These are phyloP conservation scores for Chaetoceros muelleri DNA, from an alignment of 108 stramenopile genomes.

Conservation along the genomic window DNA sequence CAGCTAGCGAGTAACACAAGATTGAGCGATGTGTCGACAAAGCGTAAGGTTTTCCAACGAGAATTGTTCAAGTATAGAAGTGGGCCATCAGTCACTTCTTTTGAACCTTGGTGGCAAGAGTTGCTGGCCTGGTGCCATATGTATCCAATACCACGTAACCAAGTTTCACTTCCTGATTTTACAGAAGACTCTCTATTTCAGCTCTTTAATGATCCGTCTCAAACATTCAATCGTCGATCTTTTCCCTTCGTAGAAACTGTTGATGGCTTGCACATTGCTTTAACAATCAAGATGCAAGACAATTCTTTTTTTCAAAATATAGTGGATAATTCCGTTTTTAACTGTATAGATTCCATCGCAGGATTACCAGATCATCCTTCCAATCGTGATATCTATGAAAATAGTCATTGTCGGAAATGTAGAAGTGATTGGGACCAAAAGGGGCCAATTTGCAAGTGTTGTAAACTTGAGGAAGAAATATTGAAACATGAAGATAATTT, in stretches of 20 bases:
- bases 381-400: conserved; percentile 23
- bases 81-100: conserved; percentile 10
- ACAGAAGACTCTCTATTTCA: conserved; percentile 3
- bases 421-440: conserved; percentile 27
- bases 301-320: conserved; percentile 5
- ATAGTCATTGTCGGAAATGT: conserved; percentile 41
- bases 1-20: conserved; percentile 22
- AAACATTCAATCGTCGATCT: conserved; percentile 1
- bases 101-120: conserved; percentile 46
- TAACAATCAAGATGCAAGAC: conserved; percentile 5
- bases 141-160: conserved; percentile 18
- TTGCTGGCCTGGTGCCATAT: conserved; percentile 17
- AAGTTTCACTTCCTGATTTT: conserved; percentile 22
- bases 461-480: conserved; percentile 25
- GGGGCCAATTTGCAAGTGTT: neutral
- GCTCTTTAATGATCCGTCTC: neutral
- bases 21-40: conserved; percentile 5
- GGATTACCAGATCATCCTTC: conserved; percentile 15
- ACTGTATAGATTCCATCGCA: conserved; percentile 13
- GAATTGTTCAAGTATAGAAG: conserved; percentile 10
- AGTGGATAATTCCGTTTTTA: neutral
- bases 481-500: conserved; percentile 9
- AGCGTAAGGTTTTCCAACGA: conserved; percentile 12
- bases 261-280: conserved; percentile 1
- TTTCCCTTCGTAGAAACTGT: conserved; percentile 4